Base-by-base conservation (phyloP, 1,284 basidiomycete genomes). In the Moesziomyces aphidis region DNA sequence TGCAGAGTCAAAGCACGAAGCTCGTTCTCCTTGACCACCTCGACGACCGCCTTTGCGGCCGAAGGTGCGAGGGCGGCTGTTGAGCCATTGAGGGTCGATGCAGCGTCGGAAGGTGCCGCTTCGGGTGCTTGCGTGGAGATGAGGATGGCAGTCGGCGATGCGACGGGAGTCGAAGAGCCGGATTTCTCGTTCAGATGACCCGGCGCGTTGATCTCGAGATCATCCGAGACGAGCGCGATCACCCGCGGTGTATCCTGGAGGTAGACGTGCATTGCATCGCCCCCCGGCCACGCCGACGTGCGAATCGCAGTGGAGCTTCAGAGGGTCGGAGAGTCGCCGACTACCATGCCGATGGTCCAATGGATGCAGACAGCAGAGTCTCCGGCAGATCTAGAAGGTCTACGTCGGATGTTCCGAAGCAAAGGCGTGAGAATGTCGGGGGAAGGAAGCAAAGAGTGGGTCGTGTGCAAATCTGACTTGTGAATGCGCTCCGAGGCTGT, bases 261-360 rank as follows among this genome's bases (percentile, higher is more conserved):
- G 48, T 79, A 79, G 71, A 79, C 78, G 62, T 79, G 78, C 74
- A 80, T 78, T 48, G 72, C 72, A 74, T 74, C 61, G 28, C 61
- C 58, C 31, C 39, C 36, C 17, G 21, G 50, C 28, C 28, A 53
- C 44, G 49, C 50, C 23, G 23, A 13, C 36, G 36, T 36, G 36
- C 36, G 13, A 17, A 36, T 36, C 36, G 13, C 17, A 17, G 3
- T 17, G 1, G 36, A 36, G 36, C 36, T 36, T 36, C 13, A 36
- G 5, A 2, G 13, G 17, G 36, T 8, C 36, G 13, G 5, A 36
- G 13, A 36, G 36, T 17, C 11, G 36, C 36, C 36, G 9, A 44
- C 23, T 52, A n/a, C 26, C 39, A 24, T 31, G 15, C 34, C 19
- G 49, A 17, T 13, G 17, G 36, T 1, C 36, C 15, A 36, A 17